Percentiles rank a stretch among this genome's conserved stretches.
Evolutionary conservation across 768 basidiomycete species (phyloP).

Genomic region (Sporobolomyces phaffii): DNA sequence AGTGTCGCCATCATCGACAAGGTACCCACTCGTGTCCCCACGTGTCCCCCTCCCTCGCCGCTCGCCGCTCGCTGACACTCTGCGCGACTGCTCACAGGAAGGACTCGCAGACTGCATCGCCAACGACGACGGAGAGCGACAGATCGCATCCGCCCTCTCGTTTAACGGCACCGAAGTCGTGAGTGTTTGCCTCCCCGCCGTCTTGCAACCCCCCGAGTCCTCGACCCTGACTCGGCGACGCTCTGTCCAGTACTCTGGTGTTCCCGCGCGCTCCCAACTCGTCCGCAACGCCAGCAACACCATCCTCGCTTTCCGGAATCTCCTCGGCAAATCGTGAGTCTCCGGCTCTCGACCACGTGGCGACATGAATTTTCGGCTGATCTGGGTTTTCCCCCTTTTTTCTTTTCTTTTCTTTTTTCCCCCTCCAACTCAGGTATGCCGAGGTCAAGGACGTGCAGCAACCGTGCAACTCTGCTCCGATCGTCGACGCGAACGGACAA

Average conservation of each 20-base stretch:
- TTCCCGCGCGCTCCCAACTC: constrained; percentile 85
- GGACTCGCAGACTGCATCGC: constrained; percentile 90
- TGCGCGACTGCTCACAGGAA: constrained; percentile 58
- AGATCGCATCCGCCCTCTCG: constrained; percentile 88
- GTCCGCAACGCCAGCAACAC: constrained; percentile 93
- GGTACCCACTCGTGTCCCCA: constrained; percentile 49
- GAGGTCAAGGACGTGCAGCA: constrained; percentile 41
- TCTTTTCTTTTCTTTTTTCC: too few species aligned
- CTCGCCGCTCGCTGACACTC: neutral
- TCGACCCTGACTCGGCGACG: neutral
- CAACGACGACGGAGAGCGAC: constrained; percentile 96
- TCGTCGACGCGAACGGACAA: constrained; percentile 62
- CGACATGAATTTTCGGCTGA: too few species aligned
- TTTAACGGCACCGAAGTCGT: constrained; percentile 50
- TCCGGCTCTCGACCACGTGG: neutral
- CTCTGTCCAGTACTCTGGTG: constrained; percentile 78
- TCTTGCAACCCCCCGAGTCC: neutral
- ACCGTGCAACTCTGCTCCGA: constrained; percentile 53
- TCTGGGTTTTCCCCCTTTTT: too few species aligned
- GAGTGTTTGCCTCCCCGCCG: neutral
- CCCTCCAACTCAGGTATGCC: constrained; percentile 39
- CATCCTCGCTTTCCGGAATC: constrained; percentile 86
- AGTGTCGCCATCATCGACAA: constrained; percentile 94
- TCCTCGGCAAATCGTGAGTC: constrained; percentile 83
- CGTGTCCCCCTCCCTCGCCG: neutral